Conservation (phyloP, 495 filamentous ascomycete species). For the Talaromyces trachyspermus region DNA sequence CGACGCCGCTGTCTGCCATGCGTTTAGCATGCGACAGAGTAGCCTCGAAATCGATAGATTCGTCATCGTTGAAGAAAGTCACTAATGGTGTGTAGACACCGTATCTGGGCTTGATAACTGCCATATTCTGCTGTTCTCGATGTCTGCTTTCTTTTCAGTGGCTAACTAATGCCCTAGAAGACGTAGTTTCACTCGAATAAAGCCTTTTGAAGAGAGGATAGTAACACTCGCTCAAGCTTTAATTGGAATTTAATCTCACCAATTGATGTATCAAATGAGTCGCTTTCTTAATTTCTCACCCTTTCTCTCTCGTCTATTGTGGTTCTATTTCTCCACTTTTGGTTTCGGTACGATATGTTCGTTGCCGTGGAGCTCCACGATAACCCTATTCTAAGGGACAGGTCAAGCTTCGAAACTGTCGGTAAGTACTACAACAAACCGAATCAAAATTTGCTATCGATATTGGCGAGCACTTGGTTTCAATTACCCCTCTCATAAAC, state of each 20-base stretch:
- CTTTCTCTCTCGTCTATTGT: background rate
- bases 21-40: slow-evolving; percentile 61
- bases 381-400: background rate
- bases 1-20: slow-evolving; percentile 61
- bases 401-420: no score
- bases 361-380: background rate
- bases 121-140: background rate
- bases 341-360: background rate
- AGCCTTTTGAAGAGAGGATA: no score
- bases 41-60: slow-evolving; percentile 46
- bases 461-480: background rate
- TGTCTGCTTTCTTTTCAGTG: background rate
- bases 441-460: background rate
- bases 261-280: background rate
- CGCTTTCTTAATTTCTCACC: background rate
- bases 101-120: slow-evolving; percentile 4
- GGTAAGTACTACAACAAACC: background rate
- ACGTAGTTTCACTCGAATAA: no score
- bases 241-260: background rate
- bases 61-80: slow-evolving; percentile 40
- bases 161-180: background rate
- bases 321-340: background rate
- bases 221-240: background rate
- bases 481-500: background rate
- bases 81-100: slow-evolving; percentile 51